A percentile compares a stretch with the other conserved stretches of the same genome.
Conservation (phyloP, 352 stramenopile species). For the Globisporangium lucens region DNA sequence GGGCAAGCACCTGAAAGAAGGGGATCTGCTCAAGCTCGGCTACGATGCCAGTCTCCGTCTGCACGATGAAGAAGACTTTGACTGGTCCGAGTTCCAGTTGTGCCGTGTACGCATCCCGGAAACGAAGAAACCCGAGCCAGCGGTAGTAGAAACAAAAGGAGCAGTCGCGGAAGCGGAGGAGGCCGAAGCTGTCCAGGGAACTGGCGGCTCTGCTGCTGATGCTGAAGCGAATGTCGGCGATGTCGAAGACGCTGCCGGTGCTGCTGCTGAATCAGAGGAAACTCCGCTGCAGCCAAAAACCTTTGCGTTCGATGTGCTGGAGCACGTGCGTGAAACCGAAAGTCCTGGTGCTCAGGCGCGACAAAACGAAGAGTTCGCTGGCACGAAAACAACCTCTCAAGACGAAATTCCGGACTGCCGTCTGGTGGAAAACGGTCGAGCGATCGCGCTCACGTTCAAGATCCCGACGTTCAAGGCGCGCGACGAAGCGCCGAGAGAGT, state of each 20-base stretch:
- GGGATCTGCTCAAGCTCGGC: slow-evolving; percentile 51
- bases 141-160: neutral
- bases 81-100: slow-evolving; percentile 49
- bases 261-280: slow-evolving; percentile 1
- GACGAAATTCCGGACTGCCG: slow-evolving; percentile 9
- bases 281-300: slow-evolving; percentile 11
- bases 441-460: slow-evolving; percentile 17
- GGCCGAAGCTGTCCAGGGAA: neutral
- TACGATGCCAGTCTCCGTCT: slow-evolving; percentile 48
- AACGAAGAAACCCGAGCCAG: slow-evolving; percentile 3
- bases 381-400: neutral
- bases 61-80: slow-evolving; percentile 46
- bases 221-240: slow-evolving; percentile 11
- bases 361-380: slow-evolving; percentile 6
- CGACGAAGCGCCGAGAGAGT: slow-evolving; percentile 14
- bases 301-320: slow-evolving; percentile 23
- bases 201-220: neutral
- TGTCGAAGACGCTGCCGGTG: neutral
- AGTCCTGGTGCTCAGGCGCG: neutral
- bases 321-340: slow-evolving; percentile 11
- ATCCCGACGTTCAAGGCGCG: slow-evolving; percentile 20
- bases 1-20: slow-evolving; percentile 50
- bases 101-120: slow-evolving; percentile 47
- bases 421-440: slow-evolving; percentile 12
- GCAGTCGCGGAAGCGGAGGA: neutral